phyloP scores from a whole-genome alignment of 2,329 filamentous ascomycete genomes.

The Aureobasidium sp. region DNA sequence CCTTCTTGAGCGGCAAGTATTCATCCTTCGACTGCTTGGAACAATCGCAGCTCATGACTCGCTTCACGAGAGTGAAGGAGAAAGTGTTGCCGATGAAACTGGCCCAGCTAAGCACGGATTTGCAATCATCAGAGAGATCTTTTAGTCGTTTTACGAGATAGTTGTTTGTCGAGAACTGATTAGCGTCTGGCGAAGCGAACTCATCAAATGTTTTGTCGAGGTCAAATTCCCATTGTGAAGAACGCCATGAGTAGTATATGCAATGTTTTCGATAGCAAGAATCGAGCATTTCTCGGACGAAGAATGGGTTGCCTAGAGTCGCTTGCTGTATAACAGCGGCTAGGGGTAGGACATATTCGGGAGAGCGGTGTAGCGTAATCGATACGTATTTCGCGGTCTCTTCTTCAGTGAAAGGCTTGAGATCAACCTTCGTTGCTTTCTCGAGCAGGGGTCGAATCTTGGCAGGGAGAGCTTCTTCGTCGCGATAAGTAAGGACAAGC shows the following conservation, averaged over 20 bases:
- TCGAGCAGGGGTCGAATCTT: constrained; percentile 33
- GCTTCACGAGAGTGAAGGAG: constrained; percentile 73
- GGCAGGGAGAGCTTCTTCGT: constrained; percentile 34
- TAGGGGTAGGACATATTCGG: constrained; percentile 67
- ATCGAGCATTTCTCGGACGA: constrained; percentile 83
- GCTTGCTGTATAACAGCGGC: constrained; percentile 84
- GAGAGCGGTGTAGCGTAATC: constrained; percentile 65
- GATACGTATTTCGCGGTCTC: constrained; percentile 80
- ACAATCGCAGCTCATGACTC: constrained; percentile 69
- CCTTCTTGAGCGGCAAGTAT: constrained; percentile 53
- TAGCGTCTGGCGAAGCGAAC: constrained; percentile 71
- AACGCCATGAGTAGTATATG: constrained; percentile 84
- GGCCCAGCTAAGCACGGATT: constrained; percentile 78
- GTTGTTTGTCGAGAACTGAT: constrained; percentile 71
- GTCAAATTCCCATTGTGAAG: constrained; percentile 71
- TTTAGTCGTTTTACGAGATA: constrained; percentile 73
- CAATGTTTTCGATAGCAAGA: constrained; percentile 80
- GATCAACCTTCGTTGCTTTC: constrained; percentile 57
- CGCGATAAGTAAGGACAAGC: constrained; percentile 61
- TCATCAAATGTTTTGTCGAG: constrained; percentile 79
- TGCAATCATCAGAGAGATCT: constrained; percentile 67
- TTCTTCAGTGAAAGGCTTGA: constrained; percentile 67
- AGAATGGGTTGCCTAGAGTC: constrained; percentile 82
- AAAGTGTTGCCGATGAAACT: constrained; percentile 76
- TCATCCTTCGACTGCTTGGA: constrained; percentile 45